Evolutionary conservation across 2,329 filamentous ascomycete species (phyloP).

Genomic region (Nemania diffusa): DNA sequence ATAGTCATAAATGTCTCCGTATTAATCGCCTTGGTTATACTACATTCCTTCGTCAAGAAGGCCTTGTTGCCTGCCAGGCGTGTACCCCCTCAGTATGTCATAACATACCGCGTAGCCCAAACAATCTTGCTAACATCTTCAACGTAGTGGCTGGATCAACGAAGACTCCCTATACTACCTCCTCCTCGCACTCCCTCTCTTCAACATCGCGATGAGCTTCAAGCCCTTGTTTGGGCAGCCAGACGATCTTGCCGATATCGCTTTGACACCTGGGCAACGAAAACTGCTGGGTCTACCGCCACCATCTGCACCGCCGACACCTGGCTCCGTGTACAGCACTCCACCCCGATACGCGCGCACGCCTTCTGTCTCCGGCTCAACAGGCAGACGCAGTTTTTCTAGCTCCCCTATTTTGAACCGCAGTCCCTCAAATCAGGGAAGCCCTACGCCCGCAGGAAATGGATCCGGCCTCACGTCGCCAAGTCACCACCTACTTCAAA

Average conservation of each 20-base stretch:
- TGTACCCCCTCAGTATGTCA: conserved; percentile 42
- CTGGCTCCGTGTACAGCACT: conserved; percentile 79
- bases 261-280: conserved; percentile 89
- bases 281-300: conserved; percentile 83
- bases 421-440: conserved; percentile 55
- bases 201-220: conserved; percentile 78
- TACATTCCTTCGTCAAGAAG: conserved; percentile 36
- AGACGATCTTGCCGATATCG: conserved; percentile 89
- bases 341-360: conserved; percentile 88
- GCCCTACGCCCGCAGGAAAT: conserved; percentile 47
- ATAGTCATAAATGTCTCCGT: conserved; percentile 75
- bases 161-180: conserved; percentile 58
- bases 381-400: conserved; percentile 66
- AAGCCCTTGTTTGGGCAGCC: conserved; percentile 74
- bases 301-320: conserved; percentile 69
- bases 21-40: conserved; percentile 45
- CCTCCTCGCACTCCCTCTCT: conserved; percentile 67
- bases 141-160: conserved; percentile 50
- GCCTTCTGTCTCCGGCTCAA: conserved; percentile 71
- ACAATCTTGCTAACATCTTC: conserved; percentile 11
- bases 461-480: conserved; percentile 55
- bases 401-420: conserved; percentile 69
- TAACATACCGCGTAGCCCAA: neutral
- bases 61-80: conserved; percentile 41
- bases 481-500: conserved; percentile 72